Conservation (phyloP, 108 stramenopile species). For the Pseudonitzschia delicatissima region DNA sequence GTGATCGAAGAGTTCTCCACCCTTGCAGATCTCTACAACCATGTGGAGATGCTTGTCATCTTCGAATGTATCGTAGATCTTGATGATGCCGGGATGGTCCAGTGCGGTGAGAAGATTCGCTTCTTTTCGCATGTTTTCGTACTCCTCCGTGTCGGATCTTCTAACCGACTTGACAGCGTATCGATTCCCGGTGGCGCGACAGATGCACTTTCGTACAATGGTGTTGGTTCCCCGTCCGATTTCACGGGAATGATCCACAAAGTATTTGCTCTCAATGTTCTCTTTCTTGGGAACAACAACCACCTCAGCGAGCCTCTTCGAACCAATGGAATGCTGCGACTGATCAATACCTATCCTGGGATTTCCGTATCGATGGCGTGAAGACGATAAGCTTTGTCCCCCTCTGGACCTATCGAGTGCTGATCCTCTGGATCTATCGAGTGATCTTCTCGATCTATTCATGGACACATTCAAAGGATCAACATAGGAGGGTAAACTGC, state of each 20-base stretch:
- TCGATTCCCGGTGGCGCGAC: constrained; percentile 5
- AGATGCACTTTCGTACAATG: constrained; percentile 18
- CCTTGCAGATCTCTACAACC: constrained; percentile 77
- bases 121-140: constrained; percentile 31
- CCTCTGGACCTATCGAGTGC: neutral
- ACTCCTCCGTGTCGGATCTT: constrained; percentile 24
- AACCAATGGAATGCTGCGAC: neutral
- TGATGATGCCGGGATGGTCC: constrained; percentile 72
- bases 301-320: neutral
- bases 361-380: neutral
- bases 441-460: neutral
- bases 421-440: neutral
- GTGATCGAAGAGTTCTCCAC: constrained; percentile 79
- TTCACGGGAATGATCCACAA: constrained; percentile 1
- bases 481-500: neutral
- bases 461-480: neutral
- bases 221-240: constrained; percentile 26
- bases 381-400: too few relatives aligned
- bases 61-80: constrained; percentile 73
- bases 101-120: constrained; percentile 41
- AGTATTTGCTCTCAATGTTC: neutral
- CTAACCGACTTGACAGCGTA: constrained; percentile 49
- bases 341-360: neutral
- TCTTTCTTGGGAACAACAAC: neutral
- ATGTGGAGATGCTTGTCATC: constrained; percentile 66